Conservation (phyloP, 2,329 filamentous ascomycete species). For the Trichothecium roseum region DNA sequence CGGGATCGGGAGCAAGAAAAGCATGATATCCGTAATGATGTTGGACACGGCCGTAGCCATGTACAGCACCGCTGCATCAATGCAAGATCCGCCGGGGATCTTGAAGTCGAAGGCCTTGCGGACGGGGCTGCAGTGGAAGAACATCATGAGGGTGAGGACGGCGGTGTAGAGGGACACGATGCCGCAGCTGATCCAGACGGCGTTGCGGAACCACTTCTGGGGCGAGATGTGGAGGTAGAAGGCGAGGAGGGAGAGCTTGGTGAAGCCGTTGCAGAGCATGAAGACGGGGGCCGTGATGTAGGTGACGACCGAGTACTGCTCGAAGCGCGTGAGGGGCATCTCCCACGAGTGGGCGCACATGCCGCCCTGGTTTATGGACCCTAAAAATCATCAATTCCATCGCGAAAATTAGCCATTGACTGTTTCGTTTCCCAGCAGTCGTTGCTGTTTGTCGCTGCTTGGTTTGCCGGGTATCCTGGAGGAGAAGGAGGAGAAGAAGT, state of each 20-base stretch:
- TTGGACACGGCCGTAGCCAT: slow-evolving; percentile 36
- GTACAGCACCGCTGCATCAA: slow-evolving; percentile 34
- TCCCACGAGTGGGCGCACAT: slow-evolving; percentile 13
- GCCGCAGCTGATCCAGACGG: slow-evolving; percentile 16
- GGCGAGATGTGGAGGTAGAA: slow-evolving; percentile 26
- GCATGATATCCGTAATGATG: slow-evolving; percentile 33
- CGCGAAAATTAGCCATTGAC: too few relatives aligned
- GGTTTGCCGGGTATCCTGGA: too few relatives aligned
- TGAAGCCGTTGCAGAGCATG: slow-evolving; percentile 21
- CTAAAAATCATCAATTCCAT: too few relatives aligned
- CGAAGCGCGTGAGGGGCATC: slow-evolving; percentile 10
- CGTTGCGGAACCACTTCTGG: slow-evolving; percentile 17
- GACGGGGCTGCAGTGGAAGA: slow-evolving; percentile 13
- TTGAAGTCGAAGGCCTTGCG: slow-evolving; percentile 12
- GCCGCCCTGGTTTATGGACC: slow-evolving; percentile 8
- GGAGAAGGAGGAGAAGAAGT: too few relatives aligned
- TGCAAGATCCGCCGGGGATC: slow-evolving; percentile 21
- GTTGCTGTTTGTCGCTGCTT: too few relatives aligned
- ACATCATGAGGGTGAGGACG: slow-evolving; percentile 13
- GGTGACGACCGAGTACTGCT: slow-evolving; percentile 11
- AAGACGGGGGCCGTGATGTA: slow-evolving; percentile 19
- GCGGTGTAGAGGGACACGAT: slow-evolving; percentile 19
- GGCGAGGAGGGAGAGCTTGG: slow-evolving; percentile 24
- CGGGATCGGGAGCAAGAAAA: slow-evolving; percentile 33
- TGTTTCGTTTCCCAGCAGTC: too few relatives aligned